Base-by-base conservation (phyloP, 805 yeast genomes). In the Candida xiaguanensis region DNA sequence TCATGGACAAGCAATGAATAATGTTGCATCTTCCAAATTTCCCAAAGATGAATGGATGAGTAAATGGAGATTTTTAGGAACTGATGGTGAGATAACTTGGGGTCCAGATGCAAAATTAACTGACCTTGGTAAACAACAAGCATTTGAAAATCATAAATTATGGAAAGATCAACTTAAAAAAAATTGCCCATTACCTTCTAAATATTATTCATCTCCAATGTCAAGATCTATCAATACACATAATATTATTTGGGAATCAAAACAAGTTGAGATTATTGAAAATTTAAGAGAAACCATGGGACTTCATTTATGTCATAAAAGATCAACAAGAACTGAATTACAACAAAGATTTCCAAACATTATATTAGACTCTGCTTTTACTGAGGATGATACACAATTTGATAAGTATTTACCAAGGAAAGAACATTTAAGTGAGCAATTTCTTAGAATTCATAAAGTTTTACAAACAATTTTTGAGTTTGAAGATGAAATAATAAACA, bases 1-100 rank as follows among this genome's bases (percentile, higher is more conserved):
- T 47, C 86, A 80, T 50, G 86, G 86, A 8, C 83, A 80, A 54
- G 86, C 85, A 0, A 73, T 61, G 52, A 85, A 80, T 44, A 80
- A 80, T 46, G 59, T 64, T 28, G 75, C 75, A 1, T 74, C 77
- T 12, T 59, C 53, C 16, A 66, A 71, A 44, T 78, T 76, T 47
- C 82, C 83, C 5, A 40, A 62, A 15, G 62, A 66, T 2, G 72
- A 55, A 7, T 80, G 85, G 85, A 59, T 75, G 47, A 47, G 50
- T 0, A 69, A 77, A 42, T 80, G 80, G 80, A 63, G 78, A 1
- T 58, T 57, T 18, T 38, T 69, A 23, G 62, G 65, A 6, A 78
- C 79, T 0, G 80, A 76, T 49, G 82, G 79, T 5, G 72, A 67
- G 30, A 58, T 74, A 2, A 55, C 49, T 1, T 78, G 80, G 76